These are phyloP conservation scores for Annulohypoxylon bovei DNA, from an alignment of 495 filamentous ascomycete genomes.

Conservation along the genomic window DNA sequence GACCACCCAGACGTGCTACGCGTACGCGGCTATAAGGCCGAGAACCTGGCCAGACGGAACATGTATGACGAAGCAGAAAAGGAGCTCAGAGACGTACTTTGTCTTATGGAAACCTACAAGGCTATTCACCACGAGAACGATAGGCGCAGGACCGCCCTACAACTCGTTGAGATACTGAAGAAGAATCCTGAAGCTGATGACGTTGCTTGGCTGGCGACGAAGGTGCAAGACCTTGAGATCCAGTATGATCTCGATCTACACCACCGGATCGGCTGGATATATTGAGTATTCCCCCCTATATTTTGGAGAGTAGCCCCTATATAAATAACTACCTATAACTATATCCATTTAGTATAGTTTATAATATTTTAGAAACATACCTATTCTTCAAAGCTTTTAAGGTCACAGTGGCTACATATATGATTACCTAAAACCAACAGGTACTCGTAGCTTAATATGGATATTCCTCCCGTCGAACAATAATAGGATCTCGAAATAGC, in stretches of 20 bases:
- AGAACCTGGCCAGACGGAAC: background rate
- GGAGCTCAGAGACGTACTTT: background rate
- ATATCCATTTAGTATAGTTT: background rate
- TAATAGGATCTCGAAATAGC: background rate
- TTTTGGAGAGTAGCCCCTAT: background rate
- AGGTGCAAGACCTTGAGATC: background rate
- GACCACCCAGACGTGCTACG: background rate
- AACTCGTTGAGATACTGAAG: constrained; percentile 1
- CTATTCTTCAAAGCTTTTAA: background rate
- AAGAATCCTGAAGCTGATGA: background rate
- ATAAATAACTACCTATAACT: background rate
- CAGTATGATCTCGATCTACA: background rate
- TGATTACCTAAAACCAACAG: background rate
- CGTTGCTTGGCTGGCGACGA: background rate
- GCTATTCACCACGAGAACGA: background rate
- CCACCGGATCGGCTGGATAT: constrained; percentile 4
- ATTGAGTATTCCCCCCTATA: background rate
- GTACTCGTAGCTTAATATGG: too few relatives aligned
- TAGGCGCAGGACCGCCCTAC: constrained; percentile 1
- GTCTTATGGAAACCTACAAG: background rate
- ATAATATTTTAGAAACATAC: background rate
- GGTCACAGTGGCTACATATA: background rate
- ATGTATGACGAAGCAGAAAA: background rate
- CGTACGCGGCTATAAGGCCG: background rate
- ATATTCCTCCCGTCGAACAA: background rate